Conservation (phyloP, 2,329 filamentous ascomycete genomes). For the Pseudogymnoascus pannorum region DNA sequence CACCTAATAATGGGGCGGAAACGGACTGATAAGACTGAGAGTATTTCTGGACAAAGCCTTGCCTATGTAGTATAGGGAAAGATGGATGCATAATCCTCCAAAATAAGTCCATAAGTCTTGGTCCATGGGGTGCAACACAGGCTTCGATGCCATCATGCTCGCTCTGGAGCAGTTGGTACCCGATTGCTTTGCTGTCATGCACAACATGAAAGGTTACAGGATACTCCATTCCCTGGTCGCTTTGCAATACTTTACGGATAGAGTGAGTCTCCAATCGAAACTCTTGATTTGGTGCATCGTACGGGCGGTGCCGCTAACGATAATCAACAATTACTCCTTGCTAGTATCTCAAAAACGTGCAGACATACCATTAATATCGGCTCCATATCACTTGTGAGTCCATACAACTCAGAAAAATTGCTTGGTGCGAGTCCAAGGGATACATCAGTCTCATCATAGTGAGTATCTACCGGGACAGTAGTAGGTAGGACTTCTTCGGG, state of each 20-base stretch:
- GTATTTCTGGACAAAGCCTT: conserved; percentile 56
- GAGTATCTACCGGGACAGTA: background rate
- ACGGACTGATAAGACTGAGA: conserved; percentile 49
- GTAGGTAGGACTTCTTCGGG: background rate
- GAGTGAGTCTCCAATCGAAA: background rate
- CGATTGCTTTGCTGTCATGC: background rate
- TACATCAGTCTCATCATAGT: background rate
- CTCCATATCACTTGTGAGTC: background rate
- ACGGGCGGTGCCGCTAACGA: background rate
- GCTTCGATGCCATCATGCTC: conserved; percentile 28
- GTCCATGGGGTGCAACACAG: conserved; percentile 24
- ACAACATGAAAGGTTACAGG: background rate
- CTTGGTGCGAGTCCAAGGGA: background rate
- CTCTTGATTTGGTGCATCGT: background rate
- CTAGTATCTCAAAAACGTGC: background rate
- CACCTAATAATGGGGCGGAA: conserved; percentile 50
- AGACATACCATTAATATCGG: background rate
- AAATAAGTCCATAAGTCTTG: conserved; percentile 22
- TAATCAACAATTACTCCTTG: background rate
- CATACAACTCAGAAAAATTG: background rate
- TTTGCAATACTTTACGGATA: background rate
- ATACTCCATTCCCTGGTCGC: background rate
- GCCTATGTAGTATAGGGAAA: conserved; percentile 48
- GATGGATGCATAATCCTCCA: conserved; percentile 41
- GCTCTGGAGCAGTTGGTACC: background rate